A percentile compares a stretch with the other conserved stretches of the same genome.
Conservation (phyloP, 2,329 filamentous ascomycete species). For the Didymella exigua region DNA sequence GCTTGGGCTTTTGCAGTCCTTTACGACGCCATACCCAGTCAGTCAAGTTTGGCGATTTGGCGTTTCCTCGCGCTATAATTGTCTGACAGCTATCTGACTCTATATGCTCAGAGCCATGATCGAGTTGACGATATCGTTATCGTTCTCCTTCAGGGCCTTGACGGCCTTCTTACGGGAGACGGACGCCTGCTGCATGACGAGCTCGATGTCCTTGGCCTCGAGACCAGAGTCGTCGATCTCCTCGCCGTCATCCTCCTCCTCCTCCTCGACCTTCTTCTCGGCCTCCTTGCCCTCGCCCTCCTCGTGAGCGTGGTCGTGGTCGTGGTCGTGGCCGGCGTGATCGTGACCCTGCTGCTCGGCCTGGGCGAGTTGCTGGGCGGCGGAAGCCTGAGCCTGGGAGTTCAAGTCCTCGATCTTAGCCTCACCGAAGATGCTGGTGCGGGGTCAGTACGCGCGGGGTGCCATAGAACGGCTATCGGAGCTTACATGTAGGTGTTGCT, state of each 20-base stretch:
- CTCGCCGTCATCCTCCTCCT: conserved; percentile 89
- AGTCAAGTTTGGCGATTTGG: conserved; percentile 23
- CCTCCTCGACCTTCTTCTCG: conserved; percentile 66
- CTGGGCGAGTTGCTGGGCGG: conserved; percentile 91
- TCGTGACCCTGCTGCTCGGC: conserved; percentile 70
- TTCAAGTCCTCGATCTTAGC: conserved; percentile 99
- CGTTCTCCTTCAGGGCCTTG: conserved; percentile 98
- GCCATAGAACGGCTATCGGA: conserved; percentile 11
- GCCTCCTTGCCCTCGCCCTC: conserved; percentile 63
- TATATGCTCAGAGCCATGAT: conserved; percentile 88
- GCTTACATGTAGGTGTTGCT: conserved; percentile 99
- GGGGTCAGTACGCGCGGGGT: conserved; percentile 28
- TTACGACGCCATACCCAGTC: conserved; percentile 20
- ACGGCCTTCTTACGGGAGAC: conserved; percentile 98
- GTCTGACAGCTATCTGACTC: conserved; percentile 5
- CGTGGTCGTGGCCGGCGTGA: conserved; percentile 75
- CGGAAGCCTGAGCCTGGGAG: conserved; percentile 94
- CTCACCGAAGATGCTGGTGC: conserved; percentile 91
- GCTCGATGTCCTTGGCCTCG: conserved; percentile 98
- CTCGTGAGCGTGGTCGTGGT: conserved; percentile 70
- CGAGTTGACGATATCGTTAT: conserved; percentile 99
- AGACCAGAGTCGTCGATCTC: conserved; percentile 94
- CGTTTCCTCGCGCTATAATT: conserved; percentile 17
- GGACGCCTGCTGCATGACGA: conserved; percentile 97
- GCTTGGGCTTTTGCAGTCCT: conserved; percentile 21